Evolutionary conservation across 805 yeast genomes (phyloP).

Genomic region (Candida awuae): DNA sequence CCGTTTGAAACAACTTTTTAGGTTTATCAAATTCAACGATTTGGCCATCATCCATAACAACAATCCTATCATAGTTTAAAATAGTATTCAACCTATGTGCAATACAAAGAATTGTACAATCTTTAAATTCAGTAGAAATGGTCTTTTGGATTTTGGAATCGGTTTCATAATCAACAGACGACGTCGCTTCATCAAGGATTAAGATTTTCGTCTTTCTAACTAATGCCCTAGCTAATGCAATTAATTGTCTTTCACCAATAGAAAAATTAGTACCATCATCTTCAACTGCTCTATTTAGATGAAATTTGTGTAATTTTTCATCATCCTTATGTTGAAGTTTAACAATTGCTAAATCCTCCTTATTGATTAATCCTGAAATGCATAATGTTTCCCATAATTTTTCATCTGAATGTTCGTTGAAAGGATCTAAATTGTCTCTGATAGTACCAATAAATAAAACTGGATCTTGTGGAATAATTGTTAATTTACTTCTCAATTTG

Average conservation of each 20-base stretch:
- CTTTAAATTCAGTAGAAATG: constrained; percentile 47
- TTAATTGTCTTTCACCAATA: constrained; percentile 61
- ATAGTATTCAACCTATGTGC: constrained; percentile 67
- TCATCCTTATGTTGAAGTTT: constrained; percentile 28
- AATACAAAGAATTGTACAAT: constrained; percentile 62
- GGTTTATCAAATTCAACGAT: constrained; percentile 52
- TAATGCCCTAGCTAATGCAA: constrained; percentile 64
- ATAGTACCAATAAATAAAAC: constrained; percentile 54
- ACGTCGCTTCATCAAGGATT: constrained; percentile 70
- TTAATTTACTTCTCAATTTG: constrained; percentile 47
- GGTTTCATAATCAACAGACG: constrained; percentile 67
- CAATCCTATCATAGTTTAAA: constrained; percentile 47
- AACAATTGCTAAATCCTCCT: constrained; percentile 26
- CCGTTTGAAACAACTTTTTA: constrained; percentile 31
- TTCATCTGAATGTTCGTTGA: constrained; percentile 41
- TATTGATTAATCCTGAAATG: constrained; percentile 48
- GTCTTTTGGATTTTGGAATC: constrained; percentile 57
- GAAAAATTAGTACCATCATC: constrained; percentile 68
- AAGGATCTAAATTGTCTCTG: constrained; percentile 57
- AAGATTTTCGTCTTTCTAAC: constrained; percentile 55
- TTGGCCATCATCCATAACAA: constrained; percentile 53
- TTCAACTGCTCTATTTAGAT: constrained; percentile 49
- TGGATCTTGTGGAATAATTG: constrained; percentile 70
- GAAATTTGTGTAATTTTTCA: constrained; percentile 45
- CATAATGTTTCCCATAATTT: constrained; percentile 52